phyloP scores from a whole-genome alignment of 202 grass and related monocot genomes.

The Zoysia matrella region DNA sequence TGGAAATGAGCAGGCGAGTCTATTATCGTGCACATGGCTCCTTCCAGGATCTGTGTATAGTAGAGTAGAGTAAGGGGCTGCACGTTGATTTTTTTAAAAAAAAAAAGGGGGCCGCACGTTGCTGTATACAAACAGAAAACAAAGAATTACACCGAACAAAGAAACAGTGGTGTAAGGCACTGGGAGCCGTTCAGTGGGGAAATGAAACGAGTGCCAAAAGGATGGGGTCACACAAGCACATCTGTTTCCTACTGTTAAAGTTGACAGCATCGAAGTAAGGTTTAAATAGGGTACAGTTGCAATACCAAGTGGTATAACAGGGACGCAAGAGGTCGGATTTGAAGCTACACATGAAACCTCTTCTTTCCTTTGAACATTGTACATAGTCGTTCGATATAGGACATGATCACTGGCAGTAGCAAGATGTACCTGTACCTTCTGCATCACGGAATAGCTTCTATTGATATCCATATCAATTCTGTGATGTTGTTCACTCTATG shows the following conservation, averaged over 20 bases:
- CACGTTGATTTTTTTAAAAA: neutral
- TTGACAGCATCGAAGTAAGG: neutral
- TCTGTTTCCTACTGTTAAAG: neutral
- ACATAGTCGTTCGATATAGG: neutral
- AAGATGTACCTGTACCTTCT: neutral
- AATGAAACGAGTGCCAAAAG: neutral
- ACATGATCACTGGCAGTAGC: neutral
- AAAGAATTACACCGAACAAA: too few relatives aligned
- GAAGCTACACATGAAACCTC: neutral
- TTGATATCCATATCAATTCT: slow-evolving; percentile 13
- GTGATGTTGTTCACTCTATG: slow-evolving; percentile 12
- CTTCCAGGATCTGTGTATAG: neutral
- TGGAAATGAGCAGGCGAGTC: slow-evolving; percentile 1
- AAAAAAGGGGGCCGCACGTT: neutral
- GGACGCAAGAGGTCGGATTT: neutral
- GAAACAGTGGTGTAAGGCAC: neutral
- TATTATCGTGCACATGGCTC: slow-evolving; percentile 17
- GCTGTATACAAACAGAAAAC: neutral
- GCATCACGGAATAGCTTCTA: neutral
- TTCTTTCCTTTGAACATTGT: neutral
- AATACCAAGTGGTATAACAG: neutral
- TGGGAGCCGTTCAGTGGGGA: neutral
- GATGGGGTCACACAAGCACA: neutral
- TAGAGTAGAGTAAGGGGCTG: neutral
- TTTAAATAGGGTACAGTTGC: neutral